Evolutionary conservation across 2,329 filamentous ascomycete species (phyloP).

Genomic region (Hymenoscyphus occultus): DNA sequence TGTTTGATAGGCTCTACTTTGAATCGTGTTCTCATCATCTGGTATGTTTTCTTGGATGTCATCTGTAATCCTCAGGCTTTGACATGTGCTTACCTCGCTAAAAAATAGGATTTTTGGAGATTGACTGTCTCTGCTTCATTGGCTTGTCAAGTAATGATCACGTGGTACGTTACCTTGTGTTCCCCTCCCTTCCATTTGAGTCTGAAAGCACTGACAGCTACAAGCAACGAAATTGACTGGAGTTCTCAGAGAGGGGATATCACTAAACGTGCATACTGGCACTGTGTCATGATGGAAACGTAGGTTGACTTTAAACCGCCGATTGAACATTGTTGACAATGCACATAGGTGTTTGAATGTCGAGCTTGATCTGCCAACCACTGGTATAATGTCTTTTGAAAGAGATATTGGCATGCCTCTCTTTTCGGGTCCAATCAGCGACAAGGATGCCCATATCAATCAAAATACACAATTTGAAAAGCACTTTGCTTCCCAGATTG

Average conservation of each 20-base stretch:
- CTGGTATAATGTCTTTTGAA: conserved; percentile 52
- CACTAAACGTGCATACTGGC: conserved; percentile 55
- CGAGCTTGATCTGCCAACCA: conserved; percentile 56
- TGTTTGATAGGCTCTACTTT: conserved; percentile 47
- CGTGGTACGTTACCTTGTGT: conserved; percentile 42
- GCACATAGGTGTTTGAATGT: conserved; percentile 49
- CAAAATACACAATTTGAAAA: conserved; percentile 54
- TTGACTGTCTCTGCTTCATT: conserved; percentile 54
- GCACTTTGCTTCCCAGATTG: conserved; percentile 59
- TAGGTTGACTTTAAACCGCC: conserved; percentile 30
- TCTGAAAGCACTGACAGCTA: conserved; percentile 15
- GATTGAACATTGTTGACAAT: conserved; percentile 20
- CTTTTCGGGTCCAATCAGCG: conserved; percentile 48
- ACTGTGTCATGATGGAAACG: conserved; percentile 55
- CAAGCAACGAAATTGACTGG: conserved; percentile 45
- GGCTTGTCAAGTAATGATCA: conserved; percentile 54
- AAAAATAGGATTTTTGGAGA: conserved; percentile 56
- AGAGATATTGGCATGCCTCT: conserved; percentile 53
- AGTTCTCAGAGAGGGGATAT: conserved; percentile 47
- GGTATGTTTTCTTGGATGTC: conserved; percentile 38
- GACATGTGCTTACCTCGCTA: conserved; percentile 17
- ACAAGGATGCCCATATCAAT: conserved; percentile 47
- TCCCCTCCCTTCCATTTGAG: background rate
- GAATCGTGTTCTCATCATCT: conserved; percentile 50
- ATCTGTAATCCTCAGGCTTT: background rate